These are phyloP conservation scores for Suillus luteus DNA, from an alignment of 768 basidiomycete species.

Conservation along the genomic window DNA sequence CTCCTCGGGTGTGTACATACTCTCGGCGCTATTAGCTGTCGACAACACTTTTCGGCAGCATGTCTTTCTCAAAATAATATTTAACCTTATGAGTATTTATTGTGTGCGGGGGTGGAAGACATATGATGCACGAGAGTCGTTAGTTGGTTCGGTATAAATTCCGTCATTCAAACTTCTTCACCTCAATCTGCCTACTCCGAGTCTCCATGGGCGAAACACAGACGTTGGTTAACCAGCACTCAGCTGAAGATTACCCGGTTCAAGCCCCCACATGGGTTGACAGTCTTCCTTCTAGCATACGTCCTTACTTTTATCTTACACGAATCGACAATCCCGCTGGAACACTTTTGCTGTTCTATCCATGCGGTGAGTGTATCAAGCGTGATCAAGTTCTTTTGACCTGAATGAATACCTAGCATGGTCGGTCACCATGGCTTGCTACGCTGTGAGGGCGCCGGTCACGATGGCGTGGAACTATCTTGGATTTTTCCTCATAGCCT, in stretches of 20 bases:
- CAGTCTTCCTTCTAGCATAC: neutral
- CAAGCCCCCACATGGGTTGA: neutral
- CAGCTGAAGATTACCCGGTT: neutral
- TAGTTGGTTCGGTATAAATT: too few relatives aligned
- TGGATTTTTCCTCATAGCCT: neutral
- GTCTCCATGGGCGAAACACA: neutral
- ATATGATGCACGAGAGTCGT: too few relatives aligned
- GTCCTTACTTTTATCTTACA: neutral
- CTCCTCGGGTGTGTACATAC: too few relatives aligned
- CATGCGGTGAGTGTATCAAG: neutral
- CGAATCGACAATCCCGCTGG: neutral
- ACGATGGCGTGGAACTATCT: neutral
- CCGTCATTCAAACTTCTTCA: too few relatives aligned
- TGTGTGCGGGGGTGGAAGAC: too few relatives aligned
- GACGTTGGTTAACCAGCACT: neutral
- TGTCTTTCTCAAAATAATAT: too few relatives aligned
- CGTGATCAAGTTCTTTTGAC: neutral
- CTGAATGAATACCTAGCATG: neutral
- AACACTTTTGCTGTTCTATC: neutral
- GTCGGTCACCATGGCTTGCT: neutral
- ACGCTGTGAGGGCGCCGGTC: neutral
- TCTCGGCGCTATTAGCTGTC: too few relatives aligned
- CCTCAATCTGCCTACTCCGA: neutral
- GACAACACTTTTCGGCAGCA: too few relatives aligned
- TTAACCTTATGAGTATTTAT: too few relatives aligned